A percentile compares a stretch with the other conserved stretches of the same genome.
Conservation (phyloP, 2,329 filamentous ascomycete species). For the Talaromyces marneffei region DNA sequence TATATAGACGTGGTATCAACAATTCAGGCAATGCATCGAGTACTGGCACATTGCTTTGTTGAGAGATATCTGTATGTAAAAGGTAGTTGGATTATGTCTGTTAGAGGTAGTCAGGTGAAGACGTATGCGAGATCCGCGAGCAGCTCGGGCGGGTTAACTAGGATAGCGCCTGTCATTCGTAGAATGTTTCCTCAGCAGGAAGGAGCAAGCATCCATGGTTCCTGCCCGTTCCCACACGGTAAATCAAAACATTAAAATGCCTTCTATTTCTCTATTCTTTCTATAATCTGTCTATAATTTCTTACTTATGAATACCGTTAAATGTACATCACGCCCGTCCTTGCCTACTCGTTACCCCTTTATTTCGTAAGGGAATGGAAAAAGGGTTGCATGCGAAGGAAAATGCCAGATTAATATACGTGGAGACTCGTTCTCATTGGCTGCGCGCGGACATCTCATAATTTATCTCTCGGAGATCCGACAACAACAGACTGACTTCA, state of each 20-base stretch:
- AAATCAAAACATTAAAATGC: conserved; percentile 4
- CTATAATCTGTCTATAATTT: neutral
- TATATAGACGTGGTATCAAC: neutral
- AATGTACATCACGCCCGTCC: neutral
- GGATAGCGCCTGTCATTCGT: conserved; percentile 1
- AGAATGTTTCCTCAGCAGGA: neutral
- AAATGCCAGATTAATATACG: neutral
- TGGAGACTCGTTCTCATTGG: conserved; percentile 2
- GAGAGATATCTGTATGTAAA: neutral
- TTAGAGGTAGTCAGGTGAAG: neutral
- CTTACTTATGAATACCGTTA: neutral
- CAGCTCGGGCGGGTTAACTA: neutral
- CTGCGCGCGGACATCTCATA: neutral
- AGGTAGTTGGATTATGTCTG: neutral
- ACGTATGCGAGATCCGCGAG: neutral
- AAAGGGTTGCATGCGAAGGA: neutral
- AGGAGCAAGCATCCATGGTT: conserved; percentile 3
- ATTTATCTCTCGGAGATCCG: neutral
- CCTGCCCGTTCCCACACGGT: conserved; percentile 2
- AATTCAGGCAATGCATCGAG: neutral
- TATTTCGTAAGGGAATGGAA: neutral
- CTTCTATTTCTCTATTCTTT: neutral
- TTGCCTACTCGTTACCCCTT: conserved; percentile 3
- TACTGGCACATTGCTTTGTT: neutral
- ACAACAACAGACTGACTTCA: neutral